Conservation (phyloP, 495 filamentous ascomycete genomes). For the Podospora fimiseda region DNA sequence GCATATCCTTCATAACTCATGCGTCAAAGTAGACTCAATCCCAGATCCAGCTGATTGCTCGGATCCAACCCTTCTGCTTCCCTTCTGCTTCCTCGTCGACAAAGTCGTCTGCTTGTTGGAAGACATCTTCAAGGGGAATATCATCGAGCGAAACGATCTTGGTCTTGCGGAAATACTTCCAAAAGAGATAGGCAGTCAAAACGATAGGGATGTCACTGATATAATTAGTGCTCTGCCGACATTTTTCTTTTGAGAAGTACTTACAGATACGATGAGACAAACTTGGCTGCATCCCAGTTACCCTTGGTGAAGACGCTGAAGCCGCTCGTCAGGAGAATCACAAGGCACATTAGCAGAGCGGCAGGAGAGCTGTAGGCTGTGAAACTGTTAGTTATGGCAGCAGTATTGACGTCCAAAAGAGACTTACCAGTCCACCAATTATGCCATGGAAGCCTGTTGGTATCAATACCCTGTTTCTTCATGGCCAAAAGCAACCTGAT, state of each 20-base stretch:
- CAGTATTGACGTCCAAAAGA: background rate
- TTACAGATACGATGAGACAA: conserved; percentile 47
- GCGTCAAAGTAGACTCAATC: conserved; percentile 16
- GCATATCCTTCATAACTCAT: background rate
- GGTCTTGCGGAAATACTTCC: conserved; percentile 49
- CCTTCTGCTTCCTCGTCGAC: conserved; percentile 28
- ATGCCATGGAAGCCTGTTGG: conserved; percentile 36
- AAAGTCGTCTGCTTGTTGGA: conserved; percentile 29
- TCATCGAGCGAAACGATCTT: conserved; percentile 46
- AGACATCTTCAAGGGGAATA: conserved; percentile 41
- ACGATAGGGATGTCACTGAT: conserved; percentile 51
- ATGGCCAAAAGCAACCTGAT: conserved; percentile 39
- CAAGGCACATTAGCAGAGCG: conserved; percentile 38
- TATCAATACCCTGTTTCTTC: conserved; percentile 35
- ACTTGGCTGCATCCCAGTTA: conserved; percentile 40
- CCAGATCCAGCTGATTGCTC: conserved; percentile 37
- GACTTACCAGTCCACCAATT: conserved; percentile 37
- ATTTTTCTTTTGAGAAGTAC: conserved; percentile 9
- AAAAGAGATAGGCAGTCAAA: conserved; percentile 44
- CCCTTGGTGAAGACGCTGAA: conserved; percentile 44
- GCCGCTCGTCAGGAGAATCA: conserved; percentile 43
- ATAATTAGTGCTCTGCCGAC: background rate
- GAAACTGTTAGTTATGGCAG: background rate
- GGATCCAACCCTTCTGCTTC: conserved; percentile 23
- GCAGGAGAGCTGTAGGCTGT: conserved; percentile 30